Evolutionary conservation across 202 grass and related monocot species (phyloP).

Genomic region (Saccharum hybrid): DNA sequence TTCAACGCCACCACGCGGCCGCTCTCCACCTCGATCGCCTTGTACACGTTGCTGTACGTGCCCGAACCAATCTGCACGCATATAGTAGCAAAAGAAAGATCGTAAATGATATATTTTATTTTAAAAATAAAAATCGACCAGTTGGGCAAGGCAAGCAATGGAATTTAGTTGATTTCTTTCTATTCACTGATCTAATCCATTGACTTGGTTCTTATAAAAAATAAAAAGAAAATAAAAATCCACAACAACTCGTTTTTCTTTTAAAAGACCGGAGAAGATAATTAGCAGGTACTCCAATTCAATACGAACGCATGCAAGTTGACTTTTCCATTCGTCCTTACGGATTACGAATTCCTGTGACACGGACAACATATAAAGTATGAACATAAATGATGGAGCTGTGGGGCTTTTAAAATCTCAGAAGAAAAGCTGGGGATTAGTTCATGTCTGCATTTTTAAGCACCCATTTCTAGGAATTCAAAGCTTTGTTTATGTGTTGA

Average conservation of each 20-base stretch:
- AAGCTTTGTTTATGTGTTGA: slow-evolving; percentile 45
- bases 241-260: not conserved
- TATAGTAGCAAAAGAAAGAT: not conserved
- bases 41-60: slow-evolving; percentile 99
- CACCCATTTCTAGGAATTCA: slow-evolving; percentile 24
- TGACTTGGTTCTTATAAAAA: slow-evolving; percentile 3
- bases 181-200: not conserved
- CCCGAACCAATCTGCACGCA: slow-evolving; percentile 83
- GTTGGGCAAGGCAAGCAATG: not conserved
- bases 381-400: slow-evolving; percentile 33
- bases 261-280: slow-evolving; percentile 36
- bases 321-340: slow-evolving; percentile 45
- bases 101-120: not conserved
- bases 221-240: not conserved
- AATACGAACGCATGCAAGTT: slow-evolving; percentile 37
- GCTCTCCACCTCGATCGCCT: slow-evolving; percentile 75
- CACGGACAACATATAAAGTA: slow-evolving; percentile 43
- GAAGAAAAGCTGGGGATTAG: slow-evolving; percentile 29
- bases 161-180: not conserved
- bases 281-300: not conserved
- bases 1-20: slow-evolving; percentile 82
- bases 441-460: slow-evolving; percentile 30
- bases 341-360: slow-evolving; percentile 42
- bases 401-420: slow-evolving; percentile 12
- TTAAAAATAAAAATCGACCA: not conserved